Percentiles rank a stretch among this genome's conserved stretches.
phyloP scores from a whole-genome alignment of 176 grass and related monocot genomes.

The Saccharum spontaneum region DNA sequence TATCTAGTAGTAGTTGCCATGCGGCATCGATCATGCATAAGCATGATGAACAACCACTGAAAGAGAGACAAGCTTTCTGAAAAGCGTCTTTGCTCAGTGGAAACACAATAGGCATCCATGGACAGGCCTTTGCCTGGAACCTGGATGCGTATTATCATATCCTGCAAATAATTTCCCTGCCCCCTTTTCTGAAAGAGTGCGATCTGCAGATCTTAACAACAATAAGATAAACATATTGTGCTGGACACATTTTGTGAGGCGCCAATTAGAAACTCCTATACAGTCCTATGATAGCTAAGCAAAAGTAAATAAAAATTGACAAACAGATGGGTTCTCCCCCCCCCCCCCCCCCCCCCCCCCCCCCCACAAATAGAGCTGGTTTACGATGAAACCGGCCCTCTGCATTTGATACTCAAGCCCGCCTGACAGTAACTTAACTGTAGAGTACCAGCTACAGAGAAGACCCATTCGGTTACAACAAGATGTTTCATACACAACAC shows the following conservation, averaged over 20 bases:
- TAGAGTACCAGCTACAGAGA: too few species aligned
- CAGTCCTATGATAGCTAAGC: background rate
- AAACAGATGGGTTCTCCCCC: too few species aligned
- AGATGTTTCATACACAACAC: too few species aligned
- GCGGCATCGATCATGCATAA: slow-evolving; percentile 12
- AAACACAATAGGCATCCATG: slow-evolving; percentile 19
- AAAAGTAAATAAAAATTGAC: too few species aligned
- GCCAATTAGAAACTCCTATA: background rate
- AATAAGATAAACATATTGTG: background rate
- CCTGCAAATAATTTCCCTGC: background rate
- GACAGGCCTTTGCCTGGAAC: background rate
- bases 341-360: too few species aligned
- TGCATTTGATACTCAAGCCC: too few species aligned
- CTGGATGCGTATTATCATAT: background rate
- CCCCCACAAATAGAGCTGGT: too few species aligned
- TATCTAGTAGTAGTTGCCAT: background rate
- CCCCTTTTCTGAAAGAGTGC: background rate
- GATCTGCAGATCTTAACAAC: background rate
- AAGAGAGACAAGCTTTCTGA: slow-evolving; percentile 2
- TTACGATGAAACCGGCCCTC: too few species aligned
- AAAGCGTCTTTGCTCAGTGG: slow-evolving; percentile 36
- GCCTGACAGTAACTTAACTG: too few species aligned
- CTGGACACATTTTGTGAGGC: background rate
- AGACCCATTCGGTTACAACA: background rate
- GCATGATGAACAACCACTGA: slow-evolving; percentile 15